Evolutionary conservation across 805 yeast species (phyloP), one percentile per base, ranked within the genome.

Genomic region (Kuraishia capsulata): DNA sequence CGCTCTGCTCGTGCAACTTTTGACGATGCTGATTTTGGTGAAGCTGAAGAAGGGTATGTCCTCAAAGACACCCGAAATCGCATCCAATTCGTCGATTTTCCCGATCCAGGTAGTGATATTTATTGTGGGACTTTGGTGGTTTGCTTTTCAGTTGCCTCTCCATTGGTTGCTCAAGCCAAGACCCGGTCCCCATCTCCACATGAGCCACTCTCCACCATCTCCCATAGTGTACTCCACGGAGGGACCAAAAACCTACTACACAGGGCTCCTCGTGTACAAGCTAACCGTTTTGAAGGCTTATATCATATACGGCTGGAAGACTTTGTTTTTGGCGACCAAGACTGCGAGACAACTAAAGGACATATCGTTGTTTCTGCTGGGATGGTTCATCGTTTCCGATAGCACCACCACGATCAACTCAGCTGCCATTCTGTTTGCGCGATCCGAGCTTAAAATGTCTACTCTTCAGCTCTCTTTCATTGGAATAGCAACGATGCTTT

Each of bases 341-440:
- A 79, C 76, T 45, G 86, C 82, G 1, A 64, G 73, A 2, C 57
- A 71, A 36, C 57, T 83, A 48, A 68, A 65, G 44, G 90, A 83
- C 47, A 83, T 84, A 16, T 63, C 73, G n/a, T 67, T 73, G 10
- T 83, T 79, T 46, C 57, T 83, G 8, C 35, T 73, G 0, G 88
- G 85, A 1, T 83, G 94, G 94, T 83, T 83, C 47, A 68, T 84
- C 33, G 64, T 83, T 2, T 75, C 85, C 17, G 94, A 84, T 51
- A 78, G 87, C 1, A 61, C 81, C 9, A 81, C 89, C 1, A 84
- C 92, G 0, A 82, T 83, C 40, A 83, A 82, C 53, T 78, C 88
- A 1, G 79, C 92, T 0, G 90, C 92, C 0, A 76, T 84, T 23
- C 53, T 83, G 29, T 83, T 83, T 59, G 85, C 92, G 2, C 76